Evolutionary conservation across 176 grass and related monocot species (phyloP).

Genomic region (Puya raimondii): DNA sequence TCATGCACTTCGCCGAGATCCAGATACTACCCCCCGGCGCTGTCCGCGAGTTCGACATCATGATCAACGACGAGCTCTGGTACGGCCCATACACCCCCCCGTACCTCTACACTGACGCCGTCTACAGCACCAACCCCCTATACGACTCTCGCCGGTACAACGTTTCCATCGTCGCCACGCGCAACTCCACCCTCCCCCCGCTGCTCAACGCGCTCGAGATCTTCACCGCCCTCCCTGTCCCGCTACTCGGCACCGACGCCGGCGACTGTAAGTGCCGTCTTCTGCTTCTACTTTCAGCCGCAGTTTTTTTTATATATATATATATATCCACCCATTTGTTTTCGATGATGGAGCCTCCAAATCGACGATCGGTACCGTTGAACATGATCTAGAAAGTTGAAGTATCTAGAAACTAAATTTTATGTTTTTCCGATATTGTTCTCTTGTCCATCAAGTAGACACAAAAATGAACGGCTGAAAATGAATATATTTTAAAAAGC

Average conservation of each 20-base stretch:
- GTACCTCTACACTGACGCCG: not conserved
- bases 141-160: not conserved
- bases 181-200: not conserved
- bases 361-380: no score
- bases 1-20: conserved; percentile 13
- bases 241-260: not conserved
- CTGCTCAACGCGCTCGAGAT: not conserved
- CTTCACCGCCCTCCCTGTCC: not conserved
- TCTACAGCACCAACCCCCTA: not conserved
- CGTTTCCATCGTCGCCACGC: not conserved
- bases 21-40: not conserved
- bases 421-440: no score
- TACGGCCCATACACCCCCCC: not conserved
- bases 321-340: no score
- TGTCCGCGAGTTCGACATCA: conserved; percentile 12
- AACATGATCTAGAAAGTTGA: no score
- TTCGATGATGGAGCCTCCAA: no score
- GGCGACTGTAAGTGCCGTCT: not conserved
- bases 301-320: no score
- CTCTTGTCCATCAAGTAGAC: no score
- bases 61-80: not conserved
- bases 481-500: no score
- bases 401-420: no score
- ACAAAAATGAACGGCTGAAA: no score
- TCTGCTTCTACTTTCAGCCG: not conserved